These are phyloP conservation scores for Russula earlei DNA, from an alignment of 768 basidiomycete species.

Conservation along the genomic window DNA sequence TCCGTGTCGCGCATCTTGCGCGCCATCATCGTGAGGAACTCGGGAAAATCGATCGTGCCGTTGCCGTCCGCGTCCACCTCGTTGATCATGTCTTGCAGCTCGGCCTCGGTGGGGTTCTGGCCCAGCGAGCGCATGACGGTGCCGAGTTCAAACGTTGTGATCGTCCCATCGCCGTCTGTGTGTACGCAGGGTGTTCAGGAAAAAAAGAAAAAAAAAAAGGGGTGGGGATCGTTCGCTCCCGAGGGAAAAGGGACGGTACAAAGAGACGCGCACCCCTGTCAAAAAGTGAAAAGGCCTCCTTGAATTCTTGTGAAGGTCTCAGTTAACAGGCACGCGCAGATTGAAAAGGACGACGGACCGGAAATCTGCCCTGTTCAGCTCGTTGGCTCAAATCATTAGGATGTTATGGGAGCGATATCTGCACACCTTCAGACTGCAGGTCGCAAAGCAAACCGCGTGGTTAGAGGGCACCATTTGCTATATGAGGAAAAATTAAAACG, in stretches of 20 bases:
- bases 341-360: constrained; percentile 39
- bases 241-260: too few species aligned
- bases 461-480: neutral
- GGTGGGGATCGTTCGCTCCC: neutral
- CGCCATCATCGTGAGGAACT: constrained; percentile 80
- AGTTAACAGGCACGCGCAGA: neutral
- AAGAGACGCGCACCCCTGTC: constrained; percentile 67
- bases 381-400: neutral
- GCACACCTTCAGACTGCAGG: constrained; percentile 50
- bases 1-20: constrained; percentile 89
- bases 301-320: constrained; percentile 67
- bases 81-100: constrained; percentile 93
- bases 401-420: constrained; percentile 10
- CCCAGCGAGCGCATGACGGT: constrained; percentile 91
- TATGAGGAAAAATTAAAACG: constrained; percentile 23
- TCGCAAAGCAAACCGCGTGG: neutral
- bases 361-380: constrained; percentile 73
- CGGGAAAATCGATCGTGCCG: constrained; percentile 74
- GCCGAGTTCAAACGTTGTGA: constrained; percentile 84
- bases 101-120: constrained; percentile 87
- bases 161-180: constrained; percentile 85
- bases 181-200: neutral
- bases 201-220: neutral
- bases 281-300: constrained; percentile 97
- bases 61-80: constrained; percentile 87